A percentile compares a stretch with the other conserved stretches of the same genome.
Conservation (phyloP, 106 monocot species). For the Apostasia shenzhenica region DNA sequence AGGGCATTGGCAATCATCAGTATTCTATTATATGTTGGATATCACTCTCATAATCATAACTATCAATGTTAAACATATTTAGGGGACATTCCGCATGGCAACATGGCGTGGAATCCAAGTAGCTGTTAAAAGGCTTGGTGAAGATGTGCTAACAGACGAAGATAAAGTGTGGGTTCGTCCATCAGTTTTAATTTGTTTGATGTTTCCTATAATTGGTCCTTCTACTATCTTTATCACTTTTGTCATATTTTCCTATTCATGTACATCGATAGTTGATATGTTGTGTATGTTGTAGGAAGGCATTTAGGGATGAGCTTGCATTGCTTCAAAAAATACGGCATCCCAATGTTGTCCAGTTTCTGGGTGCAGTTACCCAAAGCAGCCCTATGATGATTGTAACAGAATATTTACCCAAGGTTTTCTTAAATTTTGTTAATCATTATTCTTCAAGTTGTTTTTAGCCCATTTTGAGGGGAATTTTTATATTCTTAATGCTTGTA, state of each 20-base stretch:
- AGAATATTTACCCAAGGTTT: constrained; percentile 89
- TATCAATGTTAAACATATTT: constrained; percentile 3
- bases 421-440: not conserved
- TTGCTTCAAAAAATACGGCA: constrained; percentile 87
- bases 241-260: not conserved
- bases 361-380: constrained; percentile 97
- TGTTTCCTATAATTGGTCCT: constrained; percentile 5
- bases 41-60: not conserved
- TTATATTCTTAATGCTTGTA: not conserved
- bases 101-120: constrained; percentile 92
- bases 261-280: not conserved
- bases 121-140: constrained; percentile 79
- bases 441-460: not conserved
- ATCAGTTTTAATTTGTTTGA: constrained; percentile 1
- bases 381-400: constrained; percentile 99
- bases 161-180: constrained; percentile 89
- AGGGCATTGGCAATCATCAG: too few relatives aligned
- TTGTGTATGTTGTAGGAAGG: constrained; percentile 42
- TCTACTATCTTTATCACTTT: not conserved
- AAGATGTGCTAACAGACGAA: constrained; percentile 65
- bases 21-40: not conserved
- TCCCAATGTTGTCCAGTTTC: constrained; percentile 98
- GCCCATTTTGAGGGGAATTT: not conserved
- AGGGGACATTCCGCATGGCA: constrained; percentile 88
- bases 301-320: constrained; percentile 93